Percentiles rank a stretch among this genome's conserved stretches.
Evolutionary conservation across 768 basidiomycete genomes (phyloP).

Genomic region (Trametes coccinea): DNA sequence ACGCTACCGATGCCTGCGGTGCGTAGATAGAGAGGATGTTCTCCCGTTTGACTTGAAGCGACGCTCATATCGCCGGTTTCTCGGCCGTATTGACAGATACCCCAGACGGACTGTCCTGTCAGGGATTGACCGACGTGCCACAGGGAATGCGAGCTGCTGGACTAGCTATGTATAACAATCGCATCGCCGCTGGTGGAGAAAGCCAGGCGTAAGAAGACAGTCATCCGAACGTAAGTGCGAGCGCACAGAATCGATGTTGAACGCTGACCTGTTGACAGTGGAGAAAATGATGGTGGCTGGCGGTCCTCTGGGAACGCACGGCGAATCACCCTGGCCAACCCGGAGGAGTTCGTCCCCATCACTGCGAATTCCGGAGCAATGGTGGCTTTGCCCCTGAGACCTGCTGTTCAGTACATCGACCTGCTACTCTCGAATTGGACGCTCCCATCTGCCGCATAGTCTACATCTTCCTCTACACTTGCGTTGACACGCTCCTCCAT

Average conservation of each 20-base stretch:
- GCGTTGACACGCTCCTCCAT: no score
- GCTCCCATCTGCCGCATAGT: no score
- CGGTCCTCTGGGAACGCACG: background rate
- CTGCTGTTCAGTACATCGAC: no score
- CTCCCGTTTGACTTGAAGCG: background rate
- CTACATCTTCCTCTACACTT: no score
- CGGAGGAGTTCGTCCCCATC: background rate
- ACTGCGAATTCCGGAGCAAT: no score
- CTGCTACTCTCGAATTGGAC: no score
- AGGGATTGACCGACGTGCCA: background rate
- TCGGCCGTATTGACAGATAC: background rate
- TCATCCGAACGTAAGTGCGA: conserved; percentile 7
- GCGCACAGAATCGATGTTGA: background rate
- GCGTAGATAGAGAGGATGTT: conserved; percentile 9
- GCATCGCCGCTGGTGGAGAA: conserved; percentile 4
- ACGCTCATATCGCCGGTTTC: background rate
- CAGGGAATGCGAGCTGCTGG: background rate
- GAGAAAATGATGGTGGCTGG: background rate
- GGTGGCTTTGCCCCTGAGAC: no score
- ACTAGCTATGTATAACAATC: conserved; percentile 4
- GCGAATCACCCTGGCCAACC: background rate
- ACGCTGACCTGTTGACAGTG: background rate
- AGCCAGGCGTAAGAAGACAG: background rate
- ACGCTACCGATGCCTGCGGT: background rate
- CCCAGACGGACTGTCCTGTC: conserved; percentile 1